Evolutionary conservation across 495 filamentous ascomycete genomes (phyloP).

Genomic region (Lichina pygmaea): DNA sequence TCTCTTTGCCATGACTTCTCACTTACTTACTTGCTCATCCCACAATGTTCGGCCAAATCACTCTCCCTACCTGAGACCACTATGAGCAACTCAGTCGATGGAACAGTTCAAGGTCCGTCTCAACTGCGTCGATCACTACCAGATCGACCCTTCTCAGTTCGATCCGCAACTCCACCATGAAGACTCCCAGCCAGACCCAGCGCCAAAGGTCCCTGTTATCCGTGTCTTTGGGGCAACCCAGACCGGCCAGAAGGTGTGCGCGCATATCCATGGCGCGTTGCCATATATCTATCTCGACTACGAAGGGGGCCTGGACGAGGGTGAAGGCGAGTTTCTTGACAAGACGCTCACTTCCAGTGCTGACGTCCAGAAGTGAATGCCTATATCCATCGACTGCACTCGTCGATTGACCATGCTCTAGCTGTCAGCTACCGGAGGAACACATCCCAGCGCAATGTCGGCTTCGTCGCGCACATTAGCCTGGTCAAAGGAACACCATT

Average conservation of each 20-base stretch:
- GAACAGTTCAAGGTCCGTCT: constrained; percentile 49
- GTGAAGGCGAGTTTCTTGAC: constrained; percentile 24
- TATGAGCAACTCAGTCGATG: constrained; percentile 7
- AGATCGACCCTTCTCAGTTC: constrained; percentile 44
- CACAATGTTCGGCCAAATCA: background rate
- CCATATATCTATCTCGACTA: constrained; percentile 89
- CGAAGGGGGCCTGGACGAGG: constrained; percentile 32
- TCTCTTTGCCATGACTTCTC: background rate
- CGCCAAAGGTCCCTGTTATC: constrained; percentile 59
- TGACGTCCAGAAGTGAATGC: constrained; percentile 24
- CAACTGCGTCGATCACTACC: constrained; percentile 89
- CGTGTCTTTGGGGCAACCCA: constrained; percentile 85
- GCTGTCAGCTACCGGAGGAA: constrained; percentile 59
- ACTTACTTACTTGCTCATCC: background rate
- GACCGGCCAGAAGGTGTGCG: constrained; percentile 86
- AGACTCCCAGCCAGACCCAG: constrained; percentile 20
- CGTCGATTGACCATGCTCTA: constrained; percentile 65
- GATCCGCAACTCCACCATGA: constrained; percentile 51
- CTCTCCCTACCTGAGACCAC: background rate
- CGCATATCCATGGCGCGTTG: constrained; percentile 86
- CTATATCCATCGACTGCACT: constrained; percentile 44
- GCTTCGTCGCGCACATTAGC: constrained; percentile 69
- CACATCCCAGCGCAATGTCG: constrained; percentile 32
- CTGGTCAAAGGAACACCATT: constrained; percentile 86
- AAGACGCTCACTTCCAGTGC: background rate